Conservation (phyloP, 2,329 filamentous ascomycete genomes). For the Ilyonectria sp. region DNA sequence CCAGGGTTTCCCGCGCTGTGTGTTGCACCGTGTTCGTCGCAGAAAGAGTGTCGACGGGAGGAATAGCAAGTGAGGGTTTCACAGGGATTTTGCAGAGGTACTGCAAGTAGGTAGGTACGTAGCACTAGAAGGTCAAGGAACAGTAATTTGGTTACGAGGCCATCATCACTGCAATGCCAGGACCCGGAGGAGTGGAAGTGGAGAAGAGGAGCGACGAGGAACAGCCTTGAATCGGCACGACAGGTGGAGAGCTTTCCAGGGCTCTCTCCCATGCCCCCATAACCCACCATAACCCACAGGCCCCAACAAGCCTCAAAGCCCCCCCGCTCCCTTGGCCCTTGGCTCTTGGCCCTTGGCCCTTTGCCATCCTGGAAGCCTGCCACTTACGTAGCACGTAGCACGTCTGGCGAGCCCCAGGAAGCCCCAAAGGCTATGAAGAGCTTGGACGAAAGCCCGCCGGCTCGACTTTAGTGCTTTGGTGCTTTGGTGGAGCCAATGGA, state of each 20-base stretch:
- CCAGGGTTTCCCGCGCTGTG: neutral
- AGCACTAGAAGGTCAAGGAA: neutral
- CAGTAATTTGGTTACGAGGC: constrained; percentile 15
- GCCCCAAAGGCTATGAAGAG: neutral
- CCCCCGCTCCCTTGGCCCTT: neutral
- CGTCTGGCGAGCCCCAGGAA: neutral
- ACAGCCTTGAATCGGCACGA: constrained; percentile 17
- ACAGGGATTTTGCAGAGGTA: neutral
- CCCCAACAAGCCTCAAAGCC: neutral
- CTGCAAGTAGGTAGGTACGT: neutral
- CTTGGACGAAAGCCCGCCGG: neutral
- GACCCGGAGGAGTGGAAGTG: constrained; percentile 31
- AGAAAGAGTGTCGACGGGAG: neutral
- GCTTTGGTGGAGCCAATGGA: neutral
- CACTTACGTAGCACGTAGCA: neutral
- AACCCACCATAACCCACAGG: neutral
- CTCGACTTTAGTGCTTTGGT: neutral
- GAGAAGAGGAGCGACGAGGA: constrained; percentile 10
- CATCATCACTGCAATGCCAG: constrained; percentile 21
- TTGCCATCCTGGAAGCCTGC: neutral
- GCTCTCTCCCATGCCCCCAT: neutral
- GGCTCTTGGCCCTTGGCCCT: neutral
- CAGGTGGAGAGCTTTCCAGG: neutral
- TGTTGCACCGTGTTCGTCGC: constrained; percentile 21
- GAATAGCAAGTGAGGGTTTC: neutral